Base-by-base conservation (phyloP, 1,284 basidiomycete species). In the Ustilago tritici region DNA sequence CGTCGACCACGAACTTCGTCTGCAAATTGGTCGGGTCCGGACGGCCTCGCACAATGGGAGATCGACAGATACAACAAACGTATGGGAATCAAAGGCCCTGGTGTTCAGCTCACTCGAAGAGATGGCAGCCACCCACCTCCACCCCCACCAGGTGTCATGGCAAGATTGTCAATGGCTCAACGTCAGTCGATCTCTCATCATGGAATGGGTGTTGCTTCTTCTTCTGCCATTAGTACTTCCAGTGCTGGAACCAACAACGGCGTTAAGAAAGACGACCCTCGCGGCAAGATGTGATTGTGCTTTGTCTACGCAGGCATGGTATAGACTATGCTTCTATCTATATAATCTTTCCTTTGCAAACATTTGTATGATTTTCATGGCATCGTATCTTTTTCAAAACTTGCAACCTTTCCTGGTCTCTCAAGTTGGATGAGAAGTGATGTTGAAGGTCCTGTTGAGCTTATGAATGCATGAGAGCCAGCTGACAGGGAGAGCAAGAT, bases 11-110 rank as follows among this genome's bases (percentile, higher is more conserved):
- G 81, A n/a, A 78, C 77, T 12, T 81, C 79, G 49, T 81, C 79
- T 14, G 84, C 82, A 15, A 84, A 82, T 62, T 85, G 84, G 84
- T 75, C 60, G 10, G 79, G 82, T 1, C 75, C 75, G 1, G 83
- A 85, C 41, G 80, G 79, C 0, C 68, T 85, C 36, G 78, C 77
- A 6, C 83, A 84, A 69, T 80, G 78, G 78, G 83, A 84, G 58
- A 82, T 84, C n/a, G 83, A 84, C 67, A 59, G 82, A 40, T 84
- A 84, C 73, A 84, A 84, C 66, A 73, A 78, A 64, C 73, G 81
- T 32, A 80, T 84, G 82, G 82, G 82, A 47, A 84, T 84, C 65
- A 71, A 67, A 49, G 65, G 74, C 8, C 61, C 62, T 8, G 74
- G 74, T 32, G 74, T 76, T 5, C 72, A 65, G 15, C 57, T 76